phyloP scores from a whole-genome alignment of 345 rosid genomes.

The Chamaenerion angustifolium region DNA sequence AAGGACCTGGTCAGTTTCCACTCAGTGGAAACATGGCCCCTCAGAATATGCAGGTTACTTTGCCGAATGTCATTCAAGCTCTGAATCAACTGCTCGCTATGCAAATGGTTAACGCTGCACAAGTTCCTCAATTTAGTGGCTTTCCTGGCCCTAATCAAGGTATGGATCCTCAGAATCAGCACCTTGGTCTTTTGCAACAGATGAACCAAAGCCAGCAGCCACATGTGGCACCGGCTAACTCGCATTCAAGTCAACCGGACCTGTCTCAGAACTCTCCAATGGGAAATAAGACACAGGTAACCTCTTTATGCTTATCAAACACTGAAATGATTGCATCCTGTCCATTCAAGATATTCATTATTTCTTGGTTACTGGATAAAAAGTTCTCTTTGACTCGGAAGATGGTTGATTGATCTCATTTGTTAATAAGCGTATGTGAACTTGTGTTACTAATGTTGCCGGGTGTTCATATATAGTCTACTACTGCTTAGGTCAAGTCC shows the following conservation, averaged over 20 bases:
- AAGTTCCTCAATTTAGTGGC: slow-evolving; percentile 6
- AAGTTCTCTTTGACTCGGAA: too few species aligned
- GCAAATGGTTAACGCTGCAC: slow-evolving; percentile 17
- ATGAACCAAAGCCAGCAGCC: slow-evolving; percentile 22
- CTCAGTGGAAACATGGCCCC: slow-evolving; percentile 13
- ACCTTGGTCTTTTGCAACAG: slow-evolving; percentile 23
- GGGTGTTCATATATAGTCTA: not conserved
- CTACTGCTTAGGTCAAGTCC: not conserved
- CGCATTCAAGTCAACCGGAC: slow-evolving; percentile 10
- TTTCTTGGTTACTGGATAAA: too few species aligned
- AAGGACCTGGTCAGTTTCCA: slow-evolving; percentile 14
- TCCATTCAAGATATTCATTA: too few species aligned
- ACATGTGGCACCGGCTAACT: slow-evolving; percentile 11
- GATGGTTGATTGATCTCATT: not conserved
- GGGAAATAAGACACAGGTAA: slow-evolving; percentile 10
- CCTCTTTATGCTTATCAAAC: slow-evolving; percentile 2
- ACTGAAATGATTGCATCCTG: too few species aligned
- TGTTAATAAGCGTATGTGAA: not conserved
- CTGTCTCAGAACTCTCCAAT: slow-evolving; percentile 19
- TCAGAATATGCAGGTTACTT: slow-evolving; percentile 19
- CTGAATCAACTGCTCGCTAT: slow-evolving; percentile 22
- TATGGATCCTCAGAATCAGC: slow-evolving; percentile 17
- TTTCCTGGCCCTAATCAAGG: slow-evolving; percentile 4
- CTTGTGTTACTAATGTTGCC: too few species aligned
- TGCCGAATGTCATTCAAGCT: slow-evolving; percentile 21